Conservation (phyloP, 192 early-diverging fungal species). For the Lunasporangiospora selenospora region DNA sequence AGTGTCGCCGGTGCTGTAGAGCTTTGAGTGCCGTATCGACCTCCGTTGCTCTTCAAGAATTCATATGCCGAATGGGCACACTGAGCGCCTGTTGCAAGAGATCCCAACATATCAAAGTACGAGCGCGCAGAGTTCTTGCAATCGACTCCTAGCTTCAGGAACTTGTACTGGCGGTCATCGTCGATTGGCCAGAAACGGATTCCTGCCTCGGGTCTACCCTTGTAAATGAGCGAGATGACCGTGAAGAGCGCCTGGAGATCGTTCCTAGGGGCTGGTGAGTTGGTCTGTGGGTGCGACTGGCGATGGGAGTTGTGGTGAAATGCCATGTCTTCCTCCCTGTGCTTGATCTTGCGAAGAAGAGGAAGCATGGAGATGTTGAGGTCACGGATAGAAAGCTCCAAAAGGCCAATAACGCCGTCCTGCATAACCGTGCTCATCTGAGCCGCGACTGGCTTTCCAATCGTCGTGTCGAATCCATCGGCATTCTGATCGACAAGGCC, state of each 20-base stretch:
- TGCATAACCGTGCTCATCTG: conserved; percentile 32
- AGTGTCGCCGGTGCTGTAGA: conserved; percentile 50
- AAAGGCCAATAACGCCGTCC: conserved; percentile 56
- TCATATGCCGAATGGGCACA: conserved; percentile 56
- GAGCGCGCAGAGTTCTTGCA: conserved; percentile 67
- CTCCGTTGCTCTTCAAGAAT: conserved; percentile 48
- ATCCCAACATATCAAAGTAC: conserved; percentile 83
- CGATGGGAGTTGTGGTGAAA: conserved; percentile 22
- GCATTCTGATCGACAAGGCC: conserved; percentile 42
- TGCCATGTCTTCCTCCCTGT: conserved; percentile 69
- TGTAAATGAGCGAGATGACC: conserved; percentile 77
- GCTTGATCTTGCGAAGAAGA: conserved; percentile 65
- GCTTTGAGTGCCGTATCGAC: conserved; percentile 41
- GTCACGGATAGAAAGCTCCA: conserved; percentile 57
- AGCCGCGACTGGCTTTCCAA: conserved; percentile 35
- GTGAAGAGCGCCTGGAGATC: conserved; percentile 77
- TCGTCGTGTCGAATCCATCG: conserved; percentile 44
- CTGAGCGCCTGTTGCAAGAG: conserved; percentile 79
- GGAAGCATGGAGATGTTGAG: conserved; percentile 66
- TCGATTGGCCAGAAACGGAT: conserved; percentile 69
- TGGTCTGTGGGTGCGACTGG: conserved; percentile 24
- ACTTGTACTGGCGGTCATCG: conserved; percentile 63
- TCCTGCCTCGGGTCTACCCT: conserved; percentile 76
- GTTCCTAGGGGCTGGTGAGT: conserved; percentile 6
- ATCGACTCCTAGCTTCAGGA: conserved; percentile 70